A percentile compares a stretch with the other conserved stretches of the same genome.
phyloP scores from a whole-genome alignment of 257 asterid species.

The Fraxinus quadrangulata region DNA sequence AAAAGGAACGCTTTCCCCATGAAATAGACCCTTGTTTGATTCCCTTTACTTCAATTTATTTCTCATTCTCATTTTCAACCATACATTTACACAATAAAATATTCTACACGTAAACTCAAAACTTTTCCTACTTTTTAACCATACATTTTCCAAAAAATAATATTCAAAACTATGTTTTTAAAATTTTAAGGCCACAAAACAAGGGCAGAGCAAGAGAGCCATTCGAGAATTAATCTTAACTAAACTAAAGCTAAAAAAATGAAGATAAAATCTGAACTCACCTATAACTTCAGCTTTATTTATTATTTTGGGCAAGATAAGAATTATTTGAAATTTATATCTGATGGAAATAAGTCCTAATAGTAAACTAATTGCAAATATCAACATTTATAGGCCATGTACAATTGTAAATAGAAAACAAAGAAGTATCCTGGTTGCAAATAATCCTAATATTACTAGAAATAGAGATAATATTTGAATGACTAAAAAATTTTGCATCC shows the following conservation, averaged over 20 bases:
- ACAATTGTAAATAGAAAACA: neutral
- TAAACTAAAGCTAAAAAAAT: neutral
- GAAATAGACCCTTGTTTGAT: neutral
- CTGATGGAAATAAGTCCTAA: neutral
- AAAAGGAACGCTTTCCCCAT: neutral
- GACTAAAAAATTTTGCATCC: neutral
- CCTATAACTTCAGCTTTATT: neutral
- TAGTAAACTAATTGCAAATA: too few relatives aligned
- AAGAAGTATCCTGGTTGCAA: neutral
- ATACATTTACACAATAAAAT: too few relatives aligned
- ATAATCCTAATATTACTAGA: too few relatives aligned
- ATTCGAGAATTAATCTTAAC: neutral
- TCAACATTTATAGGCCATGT: neutral
- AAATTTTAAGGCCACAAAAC: too few relatives aligned
- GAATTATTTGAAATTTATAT: neutral
- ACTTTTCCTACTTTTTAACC: too few relatives aligned
- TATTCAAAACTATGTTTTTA: too few relatives aligned
- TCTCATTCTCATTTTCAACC: too few relatives aligned
- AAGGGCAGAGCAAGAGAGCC: neutral
- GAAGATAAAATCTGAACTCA: neutral
- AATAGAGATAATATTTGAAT: neutral
- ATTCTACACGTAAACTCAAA: too few relatives aligned
- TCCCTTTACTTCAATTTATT: too few relatives aligned
- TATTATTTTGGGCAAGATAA: neutral
- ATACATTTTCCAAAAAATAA: too few relatives aligned